Evolutionary conservation across 2,329 filamentous ascomycete genomes (phyloP).

Genomic region (Penicillium sp.): DNA sequence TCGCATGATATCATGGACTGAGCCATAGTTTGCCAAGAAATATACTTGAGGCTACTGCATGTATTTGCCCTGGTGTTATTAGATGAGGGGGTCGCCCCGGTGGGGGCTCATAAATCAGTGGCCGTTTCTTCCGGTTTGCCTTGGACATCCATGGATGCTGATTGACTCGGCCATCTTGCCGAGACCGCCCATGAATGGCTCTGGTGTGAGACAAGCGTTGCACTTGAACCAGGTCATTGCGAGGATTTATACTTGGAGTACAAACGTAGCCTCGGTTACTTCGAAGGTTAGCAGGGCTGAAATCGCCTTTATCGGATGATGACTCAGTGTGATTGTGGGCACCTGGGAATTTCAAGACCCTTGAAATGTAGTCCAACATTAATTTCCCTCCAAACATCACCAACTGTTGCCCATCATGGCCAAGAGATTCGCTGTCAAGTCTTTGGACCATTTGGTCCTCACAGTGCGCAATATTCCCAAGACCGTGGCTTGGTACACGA

Average conservation of each 20-base stretch:
- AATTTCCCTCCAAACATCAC: neutral
- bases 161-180: too few relatives aligned
- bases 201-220: neutral
- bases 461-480: conserved; percentile 55
- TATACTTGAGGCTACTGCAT: neutral
- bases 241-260: neutral
- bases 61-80: neutral
- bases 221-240: too few relatives aligned
- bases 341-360: neutral
- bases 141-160: too few relatives aligned
- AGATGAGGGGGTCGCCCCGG: neutral
- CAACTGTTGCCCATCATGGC: conserved; percentile 9
- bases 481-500: conserved; percentile 58
- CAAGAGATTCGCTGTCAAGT: conserved; percentile 37
- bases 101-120: too few relatives aligned
- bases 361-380: neutral
- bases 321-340: neutral
- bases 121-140: too few relatives aligned
- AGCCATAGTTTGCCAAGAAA: conserved; percentile 8
- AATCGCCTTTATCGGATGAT: neutral
- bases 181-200: neutral
- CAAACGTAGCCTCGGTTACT: neutral
- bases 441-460: conserved; percentile 63
- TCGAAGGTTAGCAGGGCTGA: neutral
- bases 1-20: conserved; percentile 3